These are phyloP conservation scores for Paracoccidioides brasiliensis DNA, from an alignment of 2,329 filamentous ascomycete species.

Conservation along the genomic window DNA sequence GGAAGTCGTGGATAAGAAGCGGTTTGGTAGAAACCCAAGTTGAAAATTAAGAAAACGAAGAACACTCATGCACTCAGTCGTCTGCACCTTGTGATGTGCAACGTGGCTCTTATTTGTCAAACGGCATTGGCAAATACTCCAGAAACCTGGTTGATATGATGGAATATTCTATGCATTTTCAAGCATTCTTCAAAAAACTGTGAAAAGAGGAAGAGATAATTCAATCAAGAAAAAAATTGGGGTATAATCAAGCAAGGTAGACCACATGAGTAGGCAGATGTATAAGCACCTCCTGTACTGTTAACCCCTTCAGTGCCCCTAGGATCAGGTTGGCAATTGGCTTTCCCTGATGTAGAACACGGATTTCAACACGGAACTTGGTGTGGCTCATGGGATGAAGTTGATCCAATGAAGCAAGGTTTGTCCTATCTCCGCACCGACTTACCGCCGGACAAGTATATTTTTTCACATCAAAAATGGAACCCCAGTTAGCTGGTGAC, in stretches of 20 bases:
- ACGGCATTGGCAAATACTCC: neutral
- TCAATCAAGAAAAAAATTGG: neutral
- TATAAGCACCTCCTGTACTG: neutral
- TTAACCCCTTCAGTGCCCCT: no score
- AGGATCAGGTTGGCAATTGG: neutral
- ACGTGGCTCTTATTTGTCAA: neutral
- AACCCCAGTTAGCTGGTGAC: no score
- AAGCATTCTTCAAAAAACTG: neutral
- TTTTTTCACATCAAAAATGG: neutral
- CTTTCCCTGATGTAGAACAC: neutral
- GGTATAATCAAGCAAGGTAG: neutral
- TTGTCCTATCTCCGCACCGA: neutral
- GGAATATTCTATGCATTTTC: neutral
- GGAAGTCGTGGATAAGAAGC: no score
- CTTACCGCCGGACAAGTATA: neutral
- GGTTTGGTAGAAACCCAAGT: no score
- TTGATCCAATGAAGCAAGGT: neutral
- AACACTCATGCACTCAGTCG: no score
- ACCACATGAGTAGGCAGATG: neutral
- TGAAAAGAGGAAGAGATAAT: neutral
- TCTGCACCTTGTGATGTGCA: neutral
- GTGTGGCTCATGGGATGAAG: neutral
- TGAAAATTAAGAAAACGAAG: no score
- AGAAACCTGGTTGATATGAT: neutral
- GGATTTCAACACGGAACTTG: neutral